Percentiles rank a stretch among this genome's conserved stretches.
Conservation (phyloP, 441 rosid genomes). For the Populus trichocarpa region DNA sequence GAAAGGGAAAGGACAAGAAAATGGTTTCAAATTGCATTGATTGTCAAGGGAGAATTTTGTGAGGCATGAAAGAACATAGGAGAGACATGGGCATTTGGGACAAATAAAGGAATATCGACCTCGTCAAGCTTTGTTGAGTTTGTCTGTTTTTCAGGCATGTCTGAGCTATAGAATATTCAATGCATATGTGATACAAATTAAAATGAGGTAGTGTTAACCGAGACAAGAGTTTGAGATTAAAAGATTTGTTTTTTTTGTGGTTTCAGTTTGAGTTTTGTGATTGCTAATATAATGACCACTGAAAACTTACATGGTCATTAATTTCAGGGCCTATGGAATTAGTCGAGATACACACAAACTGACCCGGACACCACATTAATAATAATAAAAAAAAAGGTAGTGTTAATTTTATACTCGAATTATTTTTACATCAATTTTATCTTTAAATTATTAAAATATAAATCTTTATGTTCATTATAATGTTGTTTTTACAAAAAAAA, state of each 20-base stretch:
- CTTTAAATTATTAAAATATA: neutral
- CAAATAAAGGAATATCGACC: neutral
- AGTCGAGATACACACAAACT: no score
- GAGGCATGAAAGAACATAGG: neutral
- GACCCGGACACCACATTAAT: no score
- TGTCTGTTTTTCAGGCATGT: neutral
- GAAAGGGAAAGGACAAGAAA: neutral
- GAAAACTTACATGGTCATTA: no score
- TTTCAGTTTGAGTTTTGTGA: no score
- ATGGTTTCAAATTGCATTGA: neutral
- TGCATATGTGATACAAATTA: neutral
- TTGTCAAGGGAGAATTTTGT: neutral
- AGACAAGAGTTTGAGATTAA: no score
- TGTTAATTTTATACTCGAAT: neutral
- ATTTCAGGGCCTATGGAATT: no score
- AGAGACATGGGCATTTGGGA: neutral
- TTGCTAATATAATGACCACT: no score
- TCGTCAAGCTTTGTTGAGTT: neutral
- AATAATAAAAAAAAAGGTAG: neutral
- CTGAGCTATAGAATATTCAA: no score
- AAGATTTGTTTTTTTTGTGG: no score
- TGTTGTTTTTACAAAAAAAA: no score
- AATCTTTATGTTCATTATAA: no score
- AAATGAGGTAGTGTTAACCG: neutral
- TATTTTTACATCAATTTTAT: no score